Evolutionary conservation across 768 basidiomycete genomes (phyloP).

Genomic region (Phylloporus sp.): DNA sequence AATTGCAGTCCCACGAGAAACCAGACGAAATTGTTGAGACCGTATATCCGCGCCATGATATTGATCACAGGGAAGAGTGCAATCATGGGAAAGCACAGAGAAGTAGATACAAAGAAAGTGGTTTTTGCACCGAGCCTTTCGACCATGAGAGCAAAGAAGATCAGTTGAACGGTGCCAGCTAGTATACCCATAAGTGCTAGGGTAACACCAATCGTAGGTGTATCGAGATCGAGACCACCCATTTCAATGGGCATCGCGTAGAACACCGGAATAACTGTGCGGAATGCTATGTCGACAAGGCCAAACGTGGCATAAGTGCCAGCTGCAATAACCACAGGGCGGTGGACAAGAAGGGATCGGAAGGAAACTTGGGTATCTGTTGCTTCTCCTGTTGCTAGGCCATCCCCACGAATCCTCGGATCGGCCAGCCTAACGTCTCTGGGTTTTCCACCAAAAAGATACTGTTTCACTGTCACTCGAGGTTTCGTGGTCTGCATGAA

Average conservation of each 20-base stretch:
- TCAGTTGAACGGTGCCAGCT: constrained; percentile 48
- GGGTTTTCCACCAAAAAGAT: constrained; percentile 9
- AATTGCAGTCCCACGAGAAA: constrained; percentile 47
- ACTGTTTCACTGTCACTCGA: constrained; percentile 13
- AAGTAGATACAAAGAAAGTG: constrained; percentile 49
- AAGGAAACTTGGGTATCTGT: constrained; percentile 51
- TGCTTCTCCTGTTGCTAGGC: neutral
- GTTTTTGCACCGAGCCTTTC: constrained; percentile 56
- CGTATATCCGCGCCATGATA: constrained; percentile 32
- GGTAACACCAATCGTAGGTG: constrained; percentile 30
- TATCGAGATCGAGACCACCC: constrained; percentile 25
- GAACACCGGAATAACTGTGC: constrained; percentile 39
- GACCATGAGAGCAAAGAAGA: constrained; percentile 57
- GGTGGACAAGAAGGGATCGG: constrained; percentile 43
- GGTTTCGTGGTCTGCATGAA: constrained; percentile 15
- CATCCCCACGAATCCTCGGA: neutral
- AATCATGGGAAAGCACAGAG: constrained; percentile 45
- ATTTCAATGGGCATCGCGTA: constrained; percentile 29
- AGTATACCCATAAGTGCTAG: constrained; percentile 25
- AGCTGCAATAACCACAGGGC: constrained; percentile 52
- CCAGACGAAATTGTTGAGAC: constrained; percentile 46
- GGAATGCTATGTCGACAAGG: constrained; percentile 60
- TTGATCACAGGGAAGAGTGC: constrained; percentile 43
- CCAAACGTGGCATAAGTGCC: constrained; percentile 59
- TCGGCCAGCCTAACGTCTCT: neutral